Evolutionary conservation across 2,329 filamentous ascomycete species (phyloP), one percentile per base, ranked within the genome.

Genomic region (Fusarium neocosmosporiellum): DNA sequence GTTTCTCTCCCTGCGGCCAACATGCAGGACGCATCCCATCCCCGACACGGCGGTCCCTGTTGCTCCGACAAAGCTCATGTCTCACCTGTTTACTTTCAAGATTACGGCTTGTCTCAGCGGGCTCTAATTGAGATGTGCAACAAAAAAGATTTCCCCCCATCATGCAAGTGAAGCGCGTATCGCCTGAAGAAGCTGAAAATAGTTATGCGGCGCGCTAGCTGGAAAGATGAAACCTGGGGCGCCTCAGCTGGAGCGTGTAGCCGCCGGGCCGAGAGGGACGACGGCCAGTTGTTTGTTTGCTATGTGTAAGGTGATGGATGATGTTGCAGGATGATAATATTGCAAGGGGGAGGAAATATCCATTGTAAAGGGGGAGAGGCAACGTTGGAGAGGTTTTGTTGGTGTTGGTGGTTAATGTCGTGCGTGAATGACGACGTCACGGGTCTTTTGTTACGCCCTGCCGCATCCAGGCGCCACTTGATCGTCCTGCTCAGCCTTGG

Each of bases 211-310:
- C 66, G 69, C 66, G 71, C 66, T 66, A 72, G 46, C 27, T 46
- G 53, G 20, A 75, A 55, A 66, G 63, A 63, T 76, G 74, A 75
- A 75, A 75, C 72, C 58, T 9, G 63, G 64, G 68, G 74, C 64
- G 72, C 71, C 62, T 66, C 70, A 69, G 70, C 65, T 66, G 59
- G 58, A 69, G 65, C 54, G 27, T 29, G 54, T 63, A 69, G 59
- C 58, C 58, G 65, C 67, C 59, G 43, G 61, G 65, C 63, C 68
- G 70, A 71, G 71, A 46, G n/a, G 22, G 29, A 36, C 14, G n/a
- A 34, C 9, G 20, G 16, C 24, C 46, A 33, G 29, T 36, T n/a
- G 13, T 33, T 39, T 36, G 39, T 20, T 33, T 33, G 36, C 24
- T 36, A 20, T 33, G 33, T 31, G 48, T 20, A 39, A 20, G 24